Evolutionary conservation across 2,329 filamentous ascomycete genomes (phyloP), one percentile per base, ranked within the genome.

Genomic region (Ceratocystis colombiana): DNA sequence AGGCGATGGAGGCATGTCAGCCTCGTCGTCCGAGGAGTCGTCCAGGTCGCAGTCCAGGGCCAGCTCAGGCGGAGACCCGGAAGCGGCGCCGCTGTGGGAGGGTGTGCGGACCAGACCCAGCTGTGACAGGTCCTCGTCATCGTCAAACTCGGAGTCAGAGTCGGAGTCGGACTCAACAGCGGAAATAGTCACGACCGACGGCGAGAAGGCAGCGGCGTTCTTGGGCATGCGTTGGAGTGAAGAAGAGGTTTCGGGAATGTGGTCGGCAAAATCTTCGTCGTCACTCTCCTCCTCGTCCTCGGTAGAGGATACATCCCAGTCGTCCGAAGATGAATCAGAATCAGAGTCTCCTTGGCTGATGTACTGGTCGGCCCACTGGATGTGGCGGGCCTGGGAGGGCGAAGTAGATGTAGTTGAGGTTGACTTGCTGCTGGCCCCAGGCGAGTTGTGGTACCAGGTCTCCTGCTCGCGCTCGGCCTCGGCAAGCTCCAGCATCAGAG

Each of bases 361-460:
- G 67, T 75, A 76, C 61, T 62, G 67, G 66, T 57, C 63, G 15
- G 89, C 89, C 90, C 90, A 96, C 80, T 93, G 88, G 71, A 96
- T 85, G 78, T 89, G 89, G 75, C 83, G 84, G 69, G 89, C 83
- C 71, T 87, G 80, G 68, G 78, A 72, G 65, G 87, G 80, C 68
- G 78, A 72, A 65, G 37, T 41, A 4, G 75, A 77, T 63, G 66
- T 45, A 67, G 70, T 20, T 33, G 70, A 72, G 68, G 74, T 73
- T 72, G 72, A 72, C 67, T 71, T 82, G 74, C 81, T 80, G 71
- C 88, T 88, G 73, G 88, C 88, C 75, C 84, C 87, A 77, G 96
- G 89, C 69, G 90, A 94, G 76, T 91, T 88, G 84, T 96, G 95
- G 87, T 96, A 97, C 92, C 92, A 96, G 71, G 85, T 87, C 55